These are phyloP conservation scores for Pseudonitzschia delicatissima DNA, from an alignment of 108 stramenopile species.

Conservation along the genomic window DNA sequence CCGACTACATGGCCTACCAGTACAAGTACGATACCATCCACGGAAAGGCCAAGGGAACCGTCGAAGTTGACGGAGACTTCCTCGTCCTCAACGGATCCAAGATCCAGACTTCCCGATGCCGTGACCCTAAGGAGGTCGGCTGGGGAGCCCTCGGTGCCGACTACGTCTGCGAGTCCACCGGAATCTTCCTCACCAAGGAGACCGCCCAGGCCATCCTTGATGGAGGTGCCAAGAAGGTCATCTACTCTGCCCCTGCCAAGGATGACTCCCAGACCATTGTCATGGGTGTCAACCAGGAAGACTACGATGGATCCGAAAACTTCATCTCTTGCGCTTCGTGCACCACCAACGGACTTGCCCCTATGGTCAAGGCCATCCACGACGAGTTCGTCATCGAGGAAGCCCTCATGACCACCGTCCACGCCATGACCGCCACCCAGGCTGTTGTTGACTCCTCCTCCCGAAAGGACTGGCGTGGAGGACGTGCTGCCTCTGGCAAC, in stretches of 20 bases:
- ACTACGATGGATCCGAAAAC: constrained; percentile 91
- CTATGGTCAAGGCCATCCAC: constrained; percentile 96
- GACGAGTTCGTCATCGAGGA: constrained; percentile 97
- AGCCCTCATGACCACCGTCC: constrained; percentile 99
- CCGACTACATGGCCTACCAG: constrained; percentile 99
- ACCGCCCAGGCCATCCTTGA: constrained; percentile 92
- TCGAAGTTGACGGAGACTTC: constrained; percentile 97
- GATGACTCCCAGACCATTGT: constrained; percentile 98
- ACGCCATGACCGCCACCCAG: constrained; percentile 99
- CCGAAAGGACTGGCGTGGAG: constrained; percentile 99
- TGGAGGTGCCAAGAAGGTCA: constrained; percentile 99
- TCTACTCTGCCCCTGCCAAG: constrained; percentile 99
- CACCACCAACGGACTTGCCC: constrained; percentile 99
- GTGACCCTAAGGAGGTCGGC: constrained; percentile 96
- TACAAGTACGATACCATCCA: constrained; percentile 99
- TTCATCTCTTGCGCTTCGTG: constrained; percentile 98
- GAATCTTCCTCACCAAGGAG: constrained; percentile 98
- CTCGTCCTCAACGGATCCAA: constrained; percentile 95
- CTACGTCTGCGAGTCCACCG: constrained; percentile 99
- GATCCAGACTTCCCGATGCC: constrained; percentile 89
- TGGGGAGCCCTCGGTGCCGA: constrained; percentile 94
- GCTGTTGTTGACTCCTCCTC: constrained; percentile 98
- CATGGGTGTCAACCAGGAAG: constrained; percentile 97
- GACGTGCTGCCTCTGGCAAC: constrained; percentile 98
- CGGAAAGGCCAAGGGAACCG: constrained; percentile 95